Percentiles rank a stretch among this genome's conserved stretches.
phyloP scores from a whole-genome alignment of 257 asterid species.

The Solanum paucissectum region DNA sequence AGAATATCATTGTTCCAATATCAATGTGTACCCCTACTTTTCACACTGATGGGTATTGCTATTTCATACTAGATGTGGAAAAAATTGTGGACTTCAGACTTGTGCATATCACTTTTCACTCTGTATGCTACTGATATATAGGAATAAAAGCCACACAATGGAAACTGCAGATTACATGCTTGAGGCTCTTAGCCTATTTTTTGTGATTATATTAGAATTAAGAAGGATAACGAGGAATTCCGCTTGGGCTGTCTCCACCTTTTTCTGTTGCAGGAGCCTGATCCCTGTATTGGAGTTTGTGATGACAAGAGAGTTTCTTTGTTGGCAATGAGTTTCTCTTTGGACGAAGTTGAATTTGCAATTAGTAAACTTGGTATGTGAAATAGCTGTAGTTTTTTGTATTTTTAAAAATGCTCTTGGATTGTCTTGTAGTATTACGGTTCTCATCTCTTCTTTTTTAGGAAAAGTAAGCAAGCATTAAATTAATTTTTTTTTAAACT shows the following conservation, averaged over 20 bases:
- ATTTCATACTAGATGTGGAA: not conserved
- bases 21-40: not conserved
- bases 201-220: not conserved
- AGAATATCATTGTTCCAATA: not conserved
- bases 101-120: not conserved
- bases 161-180: not conserved
- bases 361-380: slow-evolving; percentile 75
- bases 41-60: not conserved
- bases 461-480: not conserved
- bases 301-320: slow-evolving; percentile 49
- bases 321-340: slow-evolving; percentile 75
- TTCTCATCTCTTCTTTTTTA: not conserved
- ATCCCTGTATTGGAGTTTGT: slow-evolving; percentile 15
- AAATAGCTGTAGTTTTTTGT: slow-evolving; percentile 11
- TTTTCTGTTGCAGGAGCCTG: slow-evolving; percentile 55
- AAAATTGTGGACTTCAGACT: not conserved
- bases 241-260: not conserved
- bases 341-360: slow-evolving; percentile 64
- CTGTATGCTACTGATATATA: not conserved
- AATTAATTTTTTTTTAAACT: too few relatives aligned
- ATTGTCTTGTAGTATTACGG: not conserved
- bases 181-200: not conserved
- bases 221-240: not conserved
- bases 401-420: slow-evolving; percentile 9
- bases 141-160: not conserved